phyloP scores from a whole-genome alignment of 2,329 filamentous ascomycete genomes.

The Talaromyces sp. region DNA sequence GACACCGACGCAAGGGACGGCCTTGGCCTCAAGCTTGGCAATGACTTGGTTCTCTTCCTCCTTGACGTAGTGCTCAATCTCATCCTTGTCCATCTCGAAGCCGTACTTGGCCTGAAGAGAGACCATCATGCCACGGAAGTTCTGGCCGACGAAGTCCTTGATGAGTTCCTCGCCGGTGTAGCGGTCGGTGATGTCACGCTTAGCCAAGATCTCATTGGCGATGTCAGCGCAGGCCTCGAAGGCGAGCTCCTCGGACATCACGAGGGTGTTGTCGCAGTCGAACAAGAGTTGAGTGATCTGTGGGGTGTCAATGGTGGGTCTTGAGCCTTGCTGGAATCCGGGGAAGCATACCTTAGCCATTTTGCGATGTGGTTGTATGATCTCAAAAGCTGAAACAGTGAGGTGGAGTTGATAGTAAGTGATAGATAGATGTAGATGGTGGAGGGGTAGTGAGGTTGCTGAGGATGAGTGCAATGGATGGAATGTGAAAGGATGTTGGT shows the following conservation, averaged over 20 bases:
- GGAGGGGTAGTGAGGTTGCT: not conserved
- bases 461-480: not conserved
- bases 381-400: not conserved
- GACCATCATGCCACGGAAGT: constrained; percentile 88
- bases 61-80: constrained; percentile 70
- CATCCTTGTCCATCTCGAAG: constrained; percentile 65
- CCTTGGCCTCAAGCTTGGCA: constrained; percentile 67
- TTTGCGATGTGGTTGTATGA: not conserved
- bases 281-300: constrained; percentile 70
- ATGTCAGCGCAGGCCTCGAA: constrained; percentile 89
- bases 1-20: constrained; percentile 66
- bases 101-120: constrained; percentile 71
- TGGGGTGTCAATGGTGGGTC: constrained; percentile 20
- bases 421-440: not conserved
- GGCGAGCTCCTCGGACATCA: constrained; percentile 83
- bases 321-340: not conserved
- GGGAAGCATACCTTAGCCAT: constrained; percentile 33
- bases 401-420: not conserved
- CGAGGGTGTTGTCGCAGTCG: constrained; percentile 83
- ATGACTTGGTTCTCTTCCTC: constrained; percentile 82
- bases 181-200: constrained; percentile 60
- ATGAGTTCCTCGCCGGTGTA: constrained; percentile 80
- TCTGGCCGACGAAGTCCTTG: constrained; percentile 84
- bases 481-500: not conserved
- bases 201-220: constrained; percentile 77